Evolutionary conservation across 2,329 filamentous ascomycete genomes (phyloP).

Genomic region (Scedosporium aurantiacum): DNA sequence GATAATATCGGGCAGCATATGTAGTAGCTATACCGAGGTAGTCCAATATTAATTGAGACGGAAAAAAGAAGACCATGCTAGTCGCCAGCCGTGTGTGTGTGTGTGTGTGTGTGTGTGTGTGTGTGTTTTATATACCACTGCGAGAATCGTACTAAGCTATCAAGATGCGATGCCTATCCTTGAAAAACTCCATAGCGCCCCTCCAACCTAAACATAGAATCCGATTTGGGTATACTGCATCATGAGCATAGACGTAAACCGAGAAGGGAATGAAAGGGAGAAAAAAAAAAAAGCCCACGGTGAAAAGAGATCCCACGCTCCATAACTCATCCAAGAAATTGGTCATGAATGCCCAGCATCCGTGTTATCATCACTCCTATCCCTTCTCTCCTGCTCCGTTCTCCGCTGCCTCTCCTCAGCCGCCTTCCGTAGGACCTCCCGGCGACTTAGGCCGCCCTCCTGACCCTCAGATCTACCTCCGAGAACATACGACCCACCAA

Average conservation of each 20-base stretch:
- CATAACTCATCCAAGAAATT: neutral
- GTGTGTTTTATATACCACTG: too few relatives aligned
- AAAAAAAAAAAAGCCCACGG: neutral
- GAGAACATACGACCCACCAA: constrained; percentile 66
- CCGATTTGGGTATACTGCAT: neutral
- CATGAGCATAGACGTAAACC: neutral
- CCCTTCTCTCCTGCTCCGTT: neutral
- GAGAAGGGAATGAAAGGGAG: neutral
- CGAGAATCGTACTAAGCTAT: too few relatives aligned
- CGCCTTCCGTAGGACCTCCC: constrained; percentile 57
- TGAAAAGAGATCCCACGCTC: neutral
- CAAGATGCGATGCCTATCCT: too few relatives aligned
- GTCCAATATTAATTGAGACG: too few relatives aligned
- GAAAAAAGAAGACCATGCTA: too few relatives aligned
- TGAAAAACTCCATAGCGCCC: neutral
- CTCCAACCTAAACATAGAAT: neutral
- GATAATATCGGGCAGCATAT: too few relatives aligned
- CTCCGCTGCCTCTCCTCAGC: constrained; percentile 48
- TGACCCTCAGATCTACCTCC: constrained; percentile 42
- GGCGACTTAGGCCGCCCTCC: constrained; percentile 43
- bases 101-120: too few relatives aligned
- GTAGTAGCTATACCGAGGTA: too few relatives aligned
- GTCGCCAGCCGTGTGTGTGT: too few relatives aligned
- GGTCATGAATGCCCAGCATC: neutral
- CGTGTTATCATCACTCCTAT: neutral